Base-by-base conservation (phyloP, 306 rosid species). In the Macrotyloma uniflorum region DNA sequence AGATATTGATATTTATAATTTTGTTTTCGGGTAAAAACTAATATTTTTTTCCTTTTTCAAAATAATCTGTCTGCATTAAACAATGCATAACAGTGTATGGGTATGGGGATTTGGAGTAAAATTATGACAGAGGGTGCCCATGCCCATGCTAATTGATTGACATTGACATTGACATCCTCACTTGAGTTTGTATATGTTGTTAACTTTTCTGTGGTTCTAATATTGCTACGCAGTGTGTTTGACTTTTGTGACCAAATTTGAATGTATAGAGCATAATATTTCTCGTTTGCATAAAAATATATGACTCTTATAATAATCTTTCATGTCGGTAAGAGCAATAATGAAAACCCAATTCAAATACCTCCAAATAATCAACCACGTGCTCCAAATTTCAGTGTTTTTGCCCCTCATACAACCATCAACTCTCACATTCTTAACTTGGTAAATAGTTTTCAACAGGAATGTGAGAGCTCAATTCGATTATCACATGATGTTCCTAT, bases 151-250 rank as follows among this genome's bases (percentile, higher is more conserved):
- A 45, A 75, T 47, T 64, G 23, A 76, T 76, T 64, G 51, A 22
- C 22, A 57, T 76, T 64, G 51, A 22, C 22, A 57, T 32, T 75
- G 72, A 57, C 42, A 35, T 32, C 55, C 55, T 55, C 5, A 45
- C 43, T 22, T 62, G 7, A 19, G 28, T 24, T 61, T 33, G 64
- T 12, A 40, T 16, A 42, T 6, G n/a, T 57, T 22, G 19, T 64
- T 32, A 30, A 66, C 30, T 33, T 72, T 82, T 73, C n/a, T 78
- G 83, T 64, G 83, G 82, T 83, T 77, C 76, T 55, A 66, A 65
- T 16, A 40, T 46, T 65, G 79, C 82, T 62, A 69, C 64, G 50
- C 58, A 6, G 15, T 45, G 49, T 16, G 49, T 77, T 72, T 79
- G 77, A 79, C 78, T 70, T 70, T 49, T 77, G 24, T 5, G 30